Evolutionary conservation across 331 rosid genomes (phyloP).

Genomic region (Spiraea crenata): DNA sequence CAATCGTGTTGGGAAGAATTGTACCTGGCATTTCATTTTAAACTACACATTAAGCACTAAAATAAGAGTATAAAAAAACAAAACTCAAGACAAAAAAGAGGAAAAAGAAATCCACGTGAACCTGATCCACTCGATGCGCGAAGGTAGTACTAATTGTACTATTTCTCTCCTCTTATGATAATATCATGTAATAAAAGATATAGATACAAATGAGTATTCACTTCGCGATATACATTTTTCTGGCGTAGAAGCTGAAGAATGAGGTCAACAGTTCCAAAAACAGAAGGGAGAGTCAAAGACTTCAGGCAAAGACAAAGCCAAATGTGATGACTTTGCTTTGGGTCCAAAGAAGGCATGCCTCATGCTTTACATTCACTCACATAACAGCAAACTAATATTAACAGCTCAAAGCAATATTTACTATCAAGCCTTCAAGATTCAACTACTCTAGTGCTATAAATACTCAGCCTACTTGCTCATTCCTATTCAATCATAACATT

Average conservation of each 20-base stretch:
- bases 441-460: constrained; percentile 26
- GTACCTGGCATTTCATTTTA: background rate
- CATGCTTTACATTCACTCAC: constrained; percentile 28
- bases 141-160: too few species aligned
- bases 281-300: too few species aligned
- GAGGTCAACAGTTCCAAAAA: constrained; percentile 20
- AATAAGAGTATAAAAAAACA: background rate
- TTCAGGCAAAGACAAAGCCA: background rate
- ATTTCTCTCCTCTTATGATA: too few species aligned
- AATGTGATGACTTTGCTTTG: constrained; percentile 32
- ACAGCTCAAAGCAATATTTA: background rate
- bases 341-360: constrained; percentile 28
- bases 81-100: background rate
- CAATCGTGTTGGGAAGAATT: background rate
- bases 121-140: background rate
- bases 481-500: background rate
- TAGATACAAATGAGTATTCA: too few species aligned
- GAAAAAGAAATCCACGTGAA: background rate
- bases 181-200: too few species aligned
- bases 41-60: background rate
- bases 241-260: background rate
- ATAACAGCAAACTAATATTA: background rate
- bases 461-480: constrained; percentile 3
- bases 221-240: too few species aligned
- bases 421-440: background rate